Base-by-base conservation (phyloP, 495 filamentous ascomycete genomes). In the Aspergillus affinis region DNA sequence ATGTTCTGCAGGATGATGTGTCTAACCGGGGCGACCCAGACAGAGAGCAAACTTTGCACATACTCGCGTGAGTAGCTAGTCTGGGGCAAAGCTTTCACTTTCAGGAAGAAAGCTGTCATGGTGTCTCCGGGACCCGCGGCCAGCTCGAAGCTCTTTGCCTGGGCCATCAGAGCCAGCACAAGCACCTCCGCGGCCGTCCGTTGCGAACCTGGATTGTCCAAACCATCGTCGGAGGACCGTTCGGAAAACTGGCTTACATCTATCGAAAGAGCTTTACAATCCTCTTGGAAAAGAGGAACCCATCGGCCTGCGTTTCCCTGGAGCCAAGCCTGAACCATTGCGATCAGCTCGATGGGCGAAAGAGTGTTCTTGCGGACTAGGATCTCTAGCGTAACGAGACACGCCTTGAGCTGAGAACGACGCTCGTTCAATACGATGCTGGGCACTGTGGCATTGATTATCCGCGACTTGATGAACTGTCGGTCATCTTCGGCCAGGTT, bases 101-200 rank as follows among this genome's bases (percentile, higher is more conserved):
- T 68, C 73, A 78, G 66, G 19, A 90, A 80, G 26, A 88, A 75
- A 6, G 80, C 78, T 27, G 85, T 78, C 53, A 93, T 68, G 44
- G 88, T 71, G 57, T 88, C 86, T 13, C 89, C 88, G 29, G 85
- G 82, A 30, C 85, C 75, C 3, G 87, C 82, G 44, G 86, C 82
- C 61, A 88, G 76, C 56, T 90, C 84, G 46, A 84, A 76, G 46
- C 68, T 73, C 46, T 69, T 72, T 10, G 71, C 68, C 41, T 78
- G 74, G 18, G 65, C 68, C 49, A 80, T 54, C 9, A 80, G 62
- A n/a, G 74, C 69, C 1, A 77, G 63, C 6, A 72, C 60, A 30
- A 80, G 68, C 12, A 78, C 62, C 20, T 66, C 72, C 10, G 68
- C 64, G 12, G 72, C 68, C 18, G 50, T 60, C n/a, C 45, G 36